Base-by-base conservation (phyloP, 2,329 filamentous ascomycete genomes). In the Emergomyces pasteurianus region DNA sequence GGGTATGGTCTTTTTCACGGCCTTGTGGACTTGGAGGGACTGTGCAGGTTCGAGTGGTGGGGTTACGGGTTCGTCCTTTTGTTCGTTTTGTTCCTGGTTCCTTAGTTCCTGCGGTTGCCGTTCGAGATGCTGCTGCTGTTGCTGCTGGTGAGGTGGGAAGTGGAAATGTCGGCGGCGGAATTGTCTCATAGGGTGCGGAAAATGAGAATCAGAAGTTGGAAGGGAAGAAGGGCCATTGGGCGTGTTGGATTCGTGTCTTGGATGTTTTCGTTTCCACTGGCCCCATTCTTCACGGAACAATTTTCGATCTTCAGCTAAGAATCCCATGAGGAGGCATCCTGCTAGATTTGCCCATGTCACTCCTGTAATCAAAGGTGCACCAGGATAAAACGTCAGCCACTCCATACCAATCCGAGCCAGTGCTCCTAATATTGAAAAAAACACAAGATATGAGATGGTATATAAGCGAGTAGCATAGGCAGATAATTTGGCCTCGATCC, bases 311-410 rank as follows among this genome's bases (percentile, higher is more conserved):
- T 96, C 89, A 10, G 83, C 77, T 2, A 96, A 80, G 69, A 95
- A 95, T 2, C 94, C 92, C 83, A 97, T 88, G 61, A 95, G 66
- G 0, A 95, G 70, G 60, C 88, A 88, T 1, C 92, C 92, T 1
- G 80, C 84, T 54, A 96, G 86, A 69, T 97, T 96, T 63, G 91
- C 86, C 92, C 92, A 97, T 26, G 95, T 74, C 1, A 88, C 86
- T 58, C 84, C 82, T 60, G 89, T 92, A 5, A 84, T 78, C 26
- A 94, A 78, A 0, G 91, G 90, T 0, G 88, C 84, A 26, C 86
- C 87, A 1, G 88, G 85, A 71, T 95, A 96, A 60, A 81, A 83
- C 0, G 90, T 94, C 58, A 96, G 76, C 54, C 87, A 86, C 69
- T 91, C 84, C 8, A 96, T 76, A 3, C 91, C 92, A 0, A 96